Evolutionary conservation across 169 alveolate species (phyloP).

Genomic region (Eimeria brunetti): DNA sequence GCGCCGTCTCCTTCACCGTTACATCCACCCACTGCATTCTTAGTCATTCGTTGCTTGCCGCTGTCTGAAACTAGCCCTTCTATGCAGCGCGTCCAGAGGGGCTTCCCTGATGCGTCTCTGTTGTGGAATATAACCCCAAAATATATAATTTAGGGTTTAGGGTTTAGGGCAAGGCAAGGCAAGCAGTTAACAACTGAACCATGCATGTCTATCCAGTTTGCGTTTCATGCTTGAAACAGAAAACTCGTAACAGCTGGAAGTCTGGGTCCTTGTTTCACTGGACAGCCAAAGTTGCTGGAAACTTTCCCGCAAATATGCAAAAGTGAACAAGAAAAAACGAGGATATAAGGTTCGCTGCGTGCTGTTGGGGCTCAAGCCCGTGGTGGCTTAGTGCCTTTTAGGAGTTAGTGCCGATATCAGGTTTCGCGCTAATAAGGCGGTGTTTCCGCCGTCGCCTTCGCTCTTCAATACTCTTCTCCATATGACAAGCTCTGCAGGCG

Average conservation of each 20-base stretch:
- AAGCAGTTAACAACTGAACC: neutral
- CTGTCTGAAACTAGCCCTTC: neutral
- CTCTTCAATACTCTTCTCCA: conserved; percentile 61
- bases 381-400: neutral
- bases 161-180: neutral
- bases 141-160: too few species aligned
- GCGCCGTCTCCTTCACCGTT: neutral
- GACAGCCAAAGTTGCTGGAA: neutral
- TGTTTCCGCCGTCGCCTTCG: conserved; percentile 57
- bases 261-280: neutral
- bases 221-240: neutral
- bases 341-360: neutral
- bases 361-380: neutral
- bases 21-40: neutral
- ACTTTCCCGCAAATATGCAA: neutral
- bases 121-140: neutral
- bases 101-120: neutral
- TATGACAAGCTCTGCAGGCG: conserved; percentile 31
- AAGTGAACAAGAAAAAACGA: neutral
- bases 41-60: neutral
- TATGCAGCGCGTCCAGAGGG: neutral
- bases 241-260: neutral
- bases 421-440: conserved; percentile 5
- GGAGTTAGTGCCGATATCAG: neutral
- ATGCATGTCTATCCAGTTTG: neutral